Evolutionary conservation across 768 basidiomycete genomes (phyloP).

Genomic region (Hygrocybe coccinea): DNA sequence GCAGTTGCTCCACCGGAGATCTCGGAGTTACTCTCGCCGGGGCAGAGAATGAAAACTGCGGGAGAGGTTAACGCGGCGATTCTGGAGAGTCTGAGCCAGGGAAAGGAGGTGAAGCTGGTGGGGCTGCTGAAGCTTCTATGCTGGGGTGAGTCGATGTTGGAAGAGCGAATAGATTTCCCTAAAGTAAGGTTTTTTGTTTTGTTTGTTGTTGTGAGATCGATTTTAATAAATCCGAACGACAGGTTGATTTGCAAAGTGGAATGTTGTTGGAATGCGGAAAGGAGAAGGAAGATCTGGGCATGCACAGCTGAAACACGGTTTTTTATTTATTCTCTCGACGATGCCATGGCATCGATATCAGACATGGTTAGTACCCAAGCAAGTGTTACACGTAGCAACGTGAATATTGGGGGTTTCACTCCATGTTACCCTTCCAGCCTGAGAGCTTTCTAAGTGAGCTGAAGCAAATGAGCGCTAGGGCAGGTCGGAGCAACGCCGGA

Average conservation of each 20-base stretch:
- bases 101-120: constrained; percentile 86
- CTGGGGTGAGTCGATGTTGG: constrained; percentile 83
- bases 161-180: constrained; percentile 76
- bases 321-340: no score
- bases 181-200: constrained; percentile 42
- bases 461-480: no score
- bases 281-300: constrained; percentile 3
- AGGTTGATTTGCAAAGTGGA: constrained; percentile 12
- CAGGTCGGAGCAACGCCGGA: no score
- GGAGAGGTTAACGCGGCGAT: constrained; percentile 95
- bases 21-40: constrained; percentile 74
- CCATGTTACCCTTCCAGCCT: no score
- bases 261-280: constrained; percentile 4
- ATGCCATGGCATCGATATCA: no score
- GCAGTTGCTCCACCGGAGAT: constrained; percentile 60
- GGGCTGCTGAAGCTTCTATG: constrained; percentile 75
- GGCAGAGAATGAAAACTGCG: constrained; percentile 90
- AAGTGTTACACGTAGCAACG: no score
- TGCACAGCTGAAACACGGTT: not conserved
- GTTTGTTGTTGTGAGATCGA: constrained; percentile 16
- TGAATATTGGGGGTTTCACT: no score
- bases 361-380: no score
- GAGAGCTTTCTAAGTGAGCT: no score
- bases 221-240: constrained; percentile 10
- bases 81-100: constrained; percentile 85